phyloP scores from a whole-genome alignment of 345 rosid genomes.

The Luvunga scandens region DNA sequence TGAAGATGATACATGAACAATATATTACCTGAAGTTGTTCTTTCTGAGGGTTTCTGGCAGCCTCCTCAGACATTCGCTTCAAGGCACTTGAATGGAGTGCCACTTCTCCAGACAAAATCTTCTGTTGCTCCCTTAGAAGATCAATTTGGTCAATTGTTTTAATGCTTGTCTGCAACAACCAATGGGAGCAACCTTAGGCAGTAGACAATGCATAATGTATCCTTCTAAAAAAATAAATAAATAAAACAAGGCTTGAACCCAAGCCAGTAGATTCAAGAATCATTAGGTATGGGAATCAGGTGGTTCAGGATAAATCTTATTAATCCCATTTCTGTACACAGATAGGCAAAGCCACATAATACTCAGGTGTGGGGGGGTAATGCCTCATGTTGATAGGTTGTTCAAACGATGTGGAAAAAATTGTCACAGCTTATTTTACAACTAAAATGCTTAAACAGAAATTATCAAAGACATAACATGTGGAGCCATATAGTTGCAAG shows the following conservation, averaged over 20 bases:
- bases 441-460: neutral
- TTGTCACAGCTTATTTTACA: neutral
- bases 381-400: neutral
- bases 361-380: neutral
- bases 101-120: slow-evolving; percentile 83
- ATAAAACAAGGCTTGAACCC: neutral
- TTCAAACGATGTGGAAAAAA: neutral
- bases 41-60: slow-evolving; percentile 63
- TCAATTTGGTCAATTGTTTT: slow-evolving; percentile 80
- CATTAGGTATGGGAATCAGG: neutral
- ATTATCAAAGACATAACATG: neutral
- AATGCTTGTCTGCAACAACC: slow-evolving; percentile 61
- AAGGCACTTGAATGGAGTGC: slow-evolving; percentile 84
- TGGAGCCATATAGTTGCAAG: neutral
- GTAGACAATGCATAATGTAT: neutral
- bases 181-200: slow-evolving; percentile 4
- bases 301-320: neutral
- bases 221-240: neutral
- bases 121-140: slow-evolving; percentile 89
- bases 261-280: neutral
- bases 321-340: neutral
- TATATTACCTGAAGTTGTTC: slow-evolving; percentile 59
- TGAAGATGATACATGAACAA: slow-evolving; percentile 8
- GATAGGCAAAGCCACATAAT: neutral
- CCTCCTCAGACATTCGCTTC: slow-evolving; percentile 78